Conservation (phyloP, 2,329 filamentous ascomycete species). For the Fusarium odoratissimum region DNA sequence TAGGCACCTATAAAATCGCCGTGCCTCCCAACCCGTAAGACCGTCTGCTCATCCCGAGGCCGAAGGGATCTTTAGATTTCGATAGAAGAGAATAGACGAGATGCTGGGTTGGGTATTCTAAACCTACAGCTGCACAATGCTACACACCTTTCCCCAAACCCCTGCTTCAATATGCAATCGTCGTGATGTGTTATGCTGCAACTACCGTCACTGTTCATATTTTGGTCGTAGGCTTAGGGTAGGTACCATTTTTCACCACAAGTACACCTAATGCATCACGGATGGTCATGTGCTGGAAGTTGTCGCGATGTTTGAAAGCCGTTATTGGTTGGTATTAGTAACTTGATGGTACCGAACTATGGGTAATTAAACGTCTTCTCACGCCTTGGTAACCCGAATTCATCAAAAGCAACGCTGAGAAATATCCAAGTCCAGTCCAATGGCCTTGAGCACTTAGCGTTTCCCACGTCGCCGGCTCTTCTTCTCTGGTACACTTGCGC, state of each 20-base stretch:
- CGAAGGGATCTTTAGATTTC: slow-evolving; percentile 28
- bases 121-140: neutral
- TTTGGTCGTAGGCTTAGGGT: neutral
- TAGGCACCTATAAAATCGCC: neutral
- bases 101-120: slow-evolving; percentile 31
- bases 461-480: slow-evolving; percentile 67
- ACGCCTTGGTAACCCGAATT: neutral
- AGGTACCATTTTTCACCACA: neutral
- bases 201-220: neutral
- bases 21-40: neutral
- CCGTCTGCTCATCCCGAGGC: slow-evolving; percentile 22
- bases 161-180: slow-evolving; percentile 12
- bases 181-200: neutral
- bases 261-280: neutral
- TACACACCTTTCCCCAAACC: neutral
- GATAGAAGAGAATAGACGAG: neutral
- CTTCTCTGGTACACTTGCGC: slow-evolving; percentile 72
- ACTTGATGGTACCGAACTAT: neutral
- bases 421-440: neutral
- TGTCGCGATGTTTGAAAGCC: neutral
- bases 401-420: neutral
- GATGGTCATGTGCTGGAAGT: neutral
- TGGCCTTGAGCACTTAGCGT: slow-evolving; percentile 17
- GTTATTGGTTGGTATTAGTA: neutral
- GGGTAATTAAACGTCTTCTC: neutral